Evolutionary conservation across 768 basidiomycete species (phyloP).

Genomic region (Russula abietina): DNA sequence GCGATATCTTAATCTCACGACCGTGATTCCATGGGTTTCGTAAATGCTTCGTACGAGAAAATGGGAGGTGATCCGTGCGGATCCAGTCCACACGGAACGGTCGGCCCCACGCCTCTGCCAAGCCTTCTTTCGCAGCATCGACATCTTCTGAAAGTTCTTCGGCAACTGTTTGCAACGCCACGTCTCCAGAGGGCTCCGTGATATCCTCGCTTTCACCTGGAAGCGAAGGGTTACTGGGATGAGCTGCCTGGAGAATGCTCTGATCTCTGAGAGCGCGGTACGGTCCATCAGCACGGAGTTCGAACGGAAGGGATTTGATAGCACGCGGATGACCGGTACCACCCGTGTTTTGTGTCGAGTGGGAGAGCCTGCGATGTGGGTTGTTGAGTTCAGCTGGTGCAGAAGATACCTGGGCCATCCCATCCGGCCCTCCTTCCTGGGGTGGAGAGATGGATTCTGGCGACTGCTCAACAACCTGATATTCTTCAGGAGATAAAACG

Average conservation of each 20-base stretch:
- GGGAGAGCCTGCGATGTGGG: slow-evolving; percentile 32
- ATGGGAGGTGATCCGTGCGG: slow-evolving; percentile 62
- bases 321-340: slow-evolving; percentile 28
- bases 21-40: slow-evolving; percentile 94
- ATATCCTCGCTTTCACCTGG: slow-evolving; percentile 12
- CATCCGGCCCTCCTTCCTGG: background rate
- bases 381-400: slow-evolving; percentile 51
- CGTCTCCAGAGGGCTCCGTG: background rate
- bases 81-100: slow-evolving; percentile 84
- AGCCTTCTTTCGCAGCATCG: slow-evolving; percentile 21
- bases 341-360: slow-evolving; percentile 27
- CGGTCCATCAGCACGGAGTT: slow-evolving; percentile 40
- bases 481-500: slow-evolving; percentile 36
- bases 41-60: slow-evolving; percentile 68
- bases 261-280: slow-evolving; percentile 31
- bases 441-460: slow-evolving; percentile 31
- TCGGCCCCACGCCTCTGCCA: slow-evolving; percentile 54
- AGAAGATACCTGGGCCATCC: slow-evolving; percentile 28
- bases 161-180: background rate
- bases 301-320: slow-evolving; percentile 29
- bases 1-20: slow-evolving; percentile 70
- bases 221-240: background rate
- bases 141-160: slow-evolving; percentile 29
- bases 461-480: slow-evolving; percentile 40
- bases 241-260: background rate